Evolutionary conservation across 805 yeast species (phyloP).

Genomic region (Sugiyamaella qingdaonensis): DNA sequence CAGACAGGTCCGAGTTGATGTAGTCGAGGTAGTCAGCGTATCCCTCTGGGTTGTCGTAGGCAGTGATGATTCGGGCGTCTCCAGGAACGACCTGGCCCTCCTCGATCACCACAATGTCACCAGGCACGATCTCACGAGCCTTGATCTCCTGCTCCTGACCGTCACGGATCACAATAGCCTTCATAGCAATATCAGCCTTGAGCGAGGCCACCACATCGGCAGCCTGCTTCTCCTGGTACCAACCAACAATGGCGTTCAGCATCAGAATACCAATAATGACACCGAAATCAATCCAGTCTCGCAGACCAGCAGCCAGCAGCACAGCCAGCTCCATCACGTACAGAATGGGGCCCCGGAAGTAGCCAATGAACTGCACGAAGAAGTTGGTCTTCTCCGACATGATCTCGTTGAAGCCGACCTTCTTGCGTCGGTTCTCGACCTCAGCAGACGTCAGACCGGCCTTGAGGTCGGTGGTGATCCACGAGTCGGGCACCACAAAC

Average conservation of each 20-base stretch:
- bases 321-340: conserved; percentile 97
- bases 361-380: conserved; percentile 73
- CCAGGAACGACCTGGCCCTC: conserved; percentile 93
- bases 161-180: conserved; percentile 81
- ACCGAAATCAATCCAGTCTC: conserved; percentile 99
- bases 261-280: conserved; percentile 84
- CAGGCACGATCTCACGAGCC: conserved; percentile 87
- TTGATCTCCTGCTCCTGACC: conserved; percentile 72
- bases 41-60: conserved; percentile 36
- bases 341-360: conserved; percentile 91
- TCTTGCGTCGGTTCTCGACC: conserved; percentile 79
- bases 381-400: conserved; percentile 80
- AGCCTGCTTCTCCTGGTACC: conserved; percentile 96
- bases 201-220: conserved; percentile 95
- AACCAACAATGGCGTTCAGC: conserved; percentile 92
- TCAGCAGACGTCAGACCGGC: conserved; percentile 74
- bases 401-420: conserved; percentile 85
- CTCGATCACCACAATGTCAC: conserved; percentile 88
- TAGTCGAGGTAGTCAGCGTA: conserved; percentile 37
- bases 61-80: conserved; percentile 68
- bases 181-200: conserved; percentile 89
- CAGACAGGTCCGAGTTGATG: conserved; percentile 33
- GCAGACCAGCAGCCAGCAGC: conserved; percentile 88
- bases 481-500: conserved; percentile 65
- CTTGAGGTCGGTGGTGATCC: conserved; percentile 74